Evolutionary conservation across 2,329 filamentous ascomycete genomes (phyloP), one percentile per base, ranked within the genome.

Genomic region (Onygena corvina): DNA sequence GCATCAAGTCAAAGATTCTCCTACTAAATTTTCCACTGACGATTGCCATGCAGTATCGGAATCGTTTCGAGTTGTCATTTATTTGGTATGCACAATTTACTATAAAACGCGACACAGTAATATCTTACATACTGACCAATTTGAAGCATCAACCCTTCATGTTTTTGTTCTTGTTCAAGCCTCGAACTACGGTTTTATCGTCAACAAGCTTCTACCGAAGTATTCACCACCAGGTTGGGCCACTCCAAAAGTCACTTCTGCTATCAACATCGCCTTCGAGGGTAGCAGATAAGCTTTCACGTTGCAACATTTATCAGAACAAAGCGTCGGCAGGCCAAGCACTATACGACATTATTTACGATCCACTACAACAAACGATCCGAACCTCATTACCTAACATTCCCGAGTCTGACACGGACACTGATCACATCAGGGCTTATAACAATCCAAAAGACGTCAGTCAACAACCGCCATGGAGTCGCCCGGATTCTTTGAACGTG

Each of bases 361-460:
- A 82, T 58, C 76, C 78, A 1, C 64, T 67, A 4, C 75, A 74
- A 27, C 61, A 78, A 1, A 79, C 77, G 0, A 64, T 81, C 3
- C 76, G 79, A 50, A 76, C 76, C 16, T 77, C 72, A n/a, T 71
- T 83, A 14, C 79, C 79, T 4, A 80, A 81, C 54, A 81, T 83
- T 47, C 77, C 79, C 0, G 69, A 76, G 18, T 74, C 76, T 0
- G 71, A 69, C 7, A 66, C 63, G 3, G 61, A 64, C 8, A 59
- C 61, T 8, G 47, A 34, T 50, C 55, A 29, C 54, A 51, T 14
- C 49, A 42, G 42, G 12, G 31, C 25, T 4, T n/a, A 35, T 14
- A 42, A 42, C 36, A 38, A 35, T 14, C 25, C 47, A 16, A 23
- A 25, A 12, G 35, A 40, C 18, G 21, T 23, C 61, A 2, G 51